Evolutionary conservation across 2,329 filamentous ascomycete species (phyloP).

Genomic region (Metarhizium brunneum): DNA sequence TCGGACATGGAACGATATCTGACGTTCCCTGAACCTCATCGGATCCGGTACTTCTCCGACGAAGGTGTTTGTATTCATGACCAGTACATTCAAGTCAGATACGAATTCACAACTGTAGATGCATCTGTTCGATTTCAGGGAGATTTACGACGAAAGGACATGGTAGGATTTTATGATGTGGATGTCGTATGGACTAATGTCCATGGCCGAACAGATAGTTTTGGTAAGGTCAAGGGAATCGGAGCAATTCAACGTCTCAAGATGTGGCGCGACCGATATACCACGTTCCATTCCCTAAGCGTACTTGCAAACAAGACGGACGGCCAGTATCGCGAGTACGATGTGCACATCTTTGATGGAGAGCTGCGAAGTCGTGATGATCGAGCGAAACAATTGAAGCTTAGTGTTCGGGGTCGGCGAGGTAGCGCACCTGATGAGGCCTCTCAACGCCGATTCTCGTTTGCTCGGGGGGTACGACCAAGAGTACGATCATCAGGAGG

Average conservation of each 20-base stretch:
- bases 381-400: conserved; percentile 32
- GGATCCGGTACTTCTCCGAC: conserved; percentile 37
- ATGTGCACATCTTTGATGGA: conserved; percentile 36
- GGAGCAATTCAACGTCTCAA: conserved; percentile 43
- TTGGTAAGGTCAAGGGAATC: conserved; percentile 40
- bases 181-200: conserved; percentile 43
- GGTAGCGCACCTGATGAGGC: conserved; percentile 30
- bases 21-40: conserved; percentile 37
- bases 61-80: conserved; percentile 39
- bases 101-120: conserved; percentile 41
- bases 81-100: conserved; percentile 36
- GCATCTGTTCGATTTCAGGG: conserved; percentile 39
- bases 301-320: conserved; percentile 38
- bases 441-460: conserved; percentile 31
- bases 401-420: conserved; percentile 31
- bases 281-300: conserved; percentile 36
- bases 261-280: conserved; percentile 40
- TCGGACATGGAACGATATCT: conserved; percentile 40
- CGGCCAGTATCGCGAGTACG: conserved; percentile 37
- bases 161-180: conserved; percentile 42
- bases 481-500: conserved; percentile 22
- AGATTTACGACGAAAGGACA: conserved; percentile 36
- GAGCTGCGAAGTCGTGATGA: conserved; percentile 38
- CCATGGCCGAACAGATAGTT: conserved; percentile 38
- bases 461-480: conserved; percentile 32